Base-by-base conservation (phyloP, 192 early-diverging fungal genomes). In the Backusella australiensis region DNA sequence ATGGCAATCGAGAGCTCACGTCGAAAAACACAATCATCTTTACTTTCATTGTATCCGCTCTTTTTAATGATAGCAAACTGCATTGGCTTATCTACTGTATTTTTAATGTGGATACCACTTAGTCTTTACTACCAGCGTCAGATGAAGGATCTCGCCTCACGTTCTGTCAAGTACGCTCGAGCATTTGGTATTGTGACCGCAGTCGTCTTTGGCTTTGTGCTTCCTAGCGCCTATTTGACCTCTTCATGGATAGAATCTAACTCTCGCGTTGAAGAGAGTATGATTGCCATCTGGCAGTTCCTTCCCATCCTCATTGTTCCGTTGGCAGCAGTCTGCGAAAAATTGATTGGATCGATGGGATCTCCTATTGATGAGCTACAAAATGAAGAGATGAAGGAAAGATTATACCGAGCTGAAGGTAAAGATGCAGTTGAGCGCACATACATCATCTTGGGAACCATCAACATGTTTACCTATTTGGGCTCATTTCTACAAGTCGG, bases 1-100 rank as follows among this genome's bases (percentile, higher is more conserved):
- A 74, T 78, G 71, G 72, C 63, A 8, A n/a, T 74, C 29, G 78
- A 79, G 56, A 52, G 67, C 21, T 75, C 73, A 0, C 72, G 78
- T 26, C 21, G 53, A n/a, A 32, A 21, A 7, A 63, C 21, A 8
- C 9, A 34, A 34, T 21, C 17, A 7, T 68, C 73, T 0, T 19
- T 71, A 49, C 36, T 79, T 19, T 34, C 49, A 9, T 70, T 67
- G 49, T 46, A 21, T 44, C 32, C 66, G 0, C 9, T 79, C 1
- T 79, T 65, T 12, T 32, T 21, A 12, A 14, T 73, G 12, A 19
- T 79, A 2, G 39, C 42, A 15, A 74, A 71, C 26, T 23, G 69
- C 21, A 12, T 74, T 9, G 69, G 67, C 34, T 6, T 79, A 12
- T 67, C 78, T 34, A n/a, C 23, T 15, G 67, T 73, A 0, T 38